Conservation (phyloP, 2,329 filamentous ascomycete species). For the Coniochaeta sp. region DNA sequence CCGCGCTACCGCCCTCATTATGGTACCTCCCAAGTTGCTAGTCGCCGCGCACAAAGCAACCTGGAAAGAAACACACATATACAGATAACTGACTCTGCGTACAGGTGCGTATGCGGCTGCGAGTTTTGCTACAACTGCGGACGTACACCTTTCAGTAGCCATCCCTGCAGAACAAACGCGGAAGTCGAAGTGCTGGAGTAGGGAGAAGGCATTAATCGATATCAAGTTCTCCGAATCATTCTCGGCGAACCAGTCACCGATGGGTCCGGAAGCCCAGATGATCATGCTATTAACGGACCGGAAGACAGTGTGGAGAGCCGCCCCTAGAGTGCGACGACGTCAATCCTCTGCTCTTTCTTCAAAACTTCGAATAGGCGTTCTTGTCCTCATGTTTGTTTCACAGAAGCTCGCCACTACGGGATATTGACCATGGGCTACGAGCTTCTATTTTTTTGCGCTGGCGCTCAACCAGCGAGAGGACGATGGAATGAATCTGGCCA, state of each 20-base stretch:
- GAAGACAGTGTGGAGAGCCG: background rate
- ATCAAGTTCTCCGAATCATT: background rate
- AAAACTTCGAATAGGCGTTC: background rate
- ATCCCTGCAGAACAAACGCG: background rate
- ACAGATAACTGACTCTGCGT: background rate
- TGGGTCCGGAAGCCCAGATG: background rate
- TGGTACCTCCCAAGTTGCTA: background rate
- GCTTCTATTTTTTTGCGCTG: background rate
- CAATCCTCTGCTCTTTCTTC: background rate
- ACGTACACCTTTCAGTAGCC: background rate
- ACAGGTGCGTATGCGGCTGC: background rate
- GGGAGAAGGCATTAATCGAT: background rate
- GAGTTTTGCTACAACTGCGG: background rate
- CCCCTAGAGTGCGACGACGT: background rate
- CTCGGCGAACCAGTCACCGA: background rate
- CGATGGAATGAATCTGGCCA: no score
- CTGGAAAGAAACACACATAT: background rate
- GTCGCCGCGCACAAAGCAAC: no score
- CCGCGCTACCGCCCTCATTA: background rate
- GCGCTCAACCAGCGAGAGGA: no score
- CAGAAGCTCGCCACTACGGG: no score
- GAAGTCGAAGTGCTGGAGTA: background rate
- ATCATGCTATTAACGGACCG: background rate
- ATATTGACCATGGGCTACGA: background rate
- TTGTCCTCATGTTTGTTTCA: background rate